Base-by-base conservation (phyloP, 345 rosid species). In the Eucalyptus tenuipes region DNA sequence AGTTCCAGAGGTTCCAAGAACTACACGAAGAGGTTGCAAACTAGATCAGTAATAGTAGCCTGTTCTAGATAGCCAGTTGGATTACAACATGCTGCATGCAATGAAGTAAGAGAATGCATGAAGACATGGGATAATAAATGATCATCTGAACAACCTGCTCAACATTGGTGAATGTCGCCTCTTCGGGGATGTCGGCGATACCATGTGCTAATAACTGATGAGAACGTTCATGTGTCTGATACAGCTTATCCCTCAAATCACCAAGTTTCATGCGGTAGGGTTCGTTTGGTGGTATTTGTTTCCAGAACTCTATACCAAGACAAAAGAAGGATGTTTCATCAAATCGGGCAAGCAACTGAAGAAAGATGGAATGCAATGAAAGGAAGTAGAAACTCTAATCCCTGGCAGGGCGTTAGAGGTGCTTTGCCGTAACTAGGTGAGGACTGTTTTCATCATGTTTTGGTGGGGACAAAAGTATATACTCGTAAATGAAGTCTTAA, bases 1-100 rank as follows among this genome's bases (percentile, higher is more conserved):
- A 97, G 97, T 91, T 97, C 99, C 75, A 97, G 99, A 71, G 99
- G 99, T 87, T 97, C 99, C 96, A 98, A 91, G 93, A 98, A 95
- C 99, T 97, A 91, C 88, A 87, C 20, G 66, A 85, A 79, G 68
- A 86, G 75, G 87, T 22, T n/a, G 6, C 90, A 90, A 86, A 88
- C 27, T 75, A 11, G 52, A 86, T 91, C 66, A 91, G 88, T 53
- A 44, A n/a, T n/a, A n/a, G n/a, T 49, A 86, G 50, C 29, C 53
- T 88, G 48, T 87, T 49, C 57, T 20, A 85, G 24, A 64, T 52
- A 14, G 49, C 10, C 12, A 44, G n/a, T 47, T 37, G 71, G n/a
- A 61, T 57, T 44, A n/a, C 25, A 44, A 66, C 25, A 24, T 64
- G 55, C 16, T 5, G 33, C 79, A 87, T 59, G 45, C 14, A 18